A percentile compares a stretch with the other conserved stretches of the same genome.
These are phyloP conservation scores for Dalbergia oliveri DNA, from an alignment of 306 rosid species.

Conservation along the genomic window DNA sequence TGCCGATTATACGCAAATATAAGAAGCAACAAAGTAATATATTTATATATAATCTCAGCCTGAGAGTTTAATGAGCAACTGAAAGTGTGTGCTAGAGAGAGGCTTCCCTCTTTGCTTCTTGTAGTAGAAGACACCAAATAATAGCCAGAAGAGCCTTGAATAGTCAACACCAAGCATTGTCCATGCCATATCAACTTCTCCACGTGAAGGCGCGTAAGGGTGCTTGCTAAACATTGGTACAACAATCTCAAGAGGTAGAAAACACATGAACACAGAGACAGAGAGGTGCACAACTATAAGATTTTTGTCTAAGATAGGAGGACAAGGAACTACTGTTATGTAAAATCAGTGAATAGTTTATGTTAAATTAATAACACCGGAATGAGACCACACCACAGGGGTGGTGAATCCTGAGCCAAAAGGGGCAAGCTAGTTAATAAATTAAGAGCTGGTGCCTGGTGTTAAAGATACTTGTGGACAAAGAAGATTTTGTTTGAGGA, in stretches of 20 bases:
- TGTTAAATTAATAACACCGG: neutral
- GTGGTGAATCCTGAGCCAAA: slow-evolving; percentile 21
- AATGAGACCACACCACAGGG: slow-evolving; percentile 37
- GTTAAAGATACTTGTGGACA: slow-evolving; percentile 49
- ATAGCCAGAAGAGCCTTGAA: slow-evolving; percentile 67
- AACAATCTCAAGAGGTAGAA: neutral
- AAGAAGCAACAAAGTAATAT: neutral
- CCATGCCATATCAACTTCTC: slow-evolving; percentile 65
- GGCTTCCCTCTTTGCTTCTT: slow-evolving; percentile 70
- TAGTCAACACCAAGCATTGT: slow-evolving; percentile 70
- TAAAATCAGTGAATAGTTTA: slow-evolving; percentile 33
- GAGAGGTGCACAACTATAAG: slow-evolving; percentile 8
- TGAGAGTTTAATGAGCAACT: neutral
- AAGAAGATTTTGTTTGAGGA: slow-evolving; percentile 26
- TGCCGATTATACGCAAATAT: neutral
- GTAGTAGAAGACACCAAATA: slow-evolving; percentile 62
- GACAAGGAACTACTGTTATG: slow-evolving; percentile 38
- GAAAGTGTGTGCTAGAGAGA: slow-evolving; percentile 12
- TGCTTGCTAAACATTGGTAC: slow-evolving; percentile 60
- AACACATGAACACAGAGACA: slow-evolving; percentile 22
- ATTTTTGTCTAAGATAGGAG: slow-evolving; percentile 24
- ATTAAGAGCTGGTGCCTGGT: slow-evolving; percentile 20
- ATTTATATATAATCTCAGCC: neutral
- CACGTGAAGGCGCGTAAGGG: slow-evolving; percentile 54
- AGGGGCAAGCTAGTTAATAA: slow-evolving; percentile 4